Conservation (phyloP, 352 stramenopile species). For the Hyaloperonospora arabidopsidis region DNA sequence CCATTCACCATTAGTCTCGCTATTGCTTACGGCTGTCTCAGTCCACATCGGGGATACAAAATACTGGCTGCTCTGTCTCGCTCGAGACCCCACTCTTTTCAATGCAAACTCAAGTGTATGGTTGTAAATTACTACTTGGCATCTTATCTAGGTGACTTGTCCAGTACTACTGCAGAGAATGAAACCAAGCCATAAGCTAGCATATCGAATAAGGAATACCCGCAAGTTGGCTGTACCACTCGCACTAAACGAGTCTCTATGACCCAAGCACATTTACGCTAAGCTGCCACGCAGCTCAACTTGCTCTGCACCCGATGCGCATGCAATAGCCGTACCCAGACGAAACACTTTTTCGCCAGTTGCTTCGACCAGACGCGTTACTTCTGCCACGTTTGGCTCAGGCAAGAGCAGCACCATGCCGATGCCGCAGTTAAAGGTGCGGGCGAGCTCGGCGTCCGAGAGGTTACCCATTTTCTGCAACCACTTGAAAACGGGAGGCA, state of each 20-base stretch:
- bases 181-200: too few species aligned
- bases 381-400: slow-evolving; percentile 82
- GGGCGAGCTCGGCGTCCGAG: slow-evolving; percentile 91
- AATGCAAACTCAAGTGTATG: slow-evolving; percentile 72
- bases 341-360: slow-evolving; percentile 87
- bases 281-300: slow-evolving; percentile 76
- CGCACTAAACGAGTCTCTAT: too few species aligned
- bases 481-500: slow-evolving; percentile 97
- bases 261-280: slow-evolving; percentile 26
- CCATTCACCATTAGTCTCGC: too few species aligned
- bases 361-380: slow-evolving; percentile 72
- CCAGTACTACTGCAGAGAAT: too few species aligned
- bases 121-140: slow-evolving; percentile 1
- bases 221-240: too few species aligned
- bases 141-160: too few species aligned
- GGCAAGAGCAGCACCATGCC: slow-evolving; percentile 97
- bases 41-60: too few species aligned
- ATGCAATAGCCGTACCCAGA: slow-evolving; percentile 75
- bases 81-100: background rate
- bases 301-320: slow-evolving; percentile 58
- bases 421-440: slow-evolving; percentile 99
- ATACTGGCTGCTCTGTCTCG: too few species aligned
- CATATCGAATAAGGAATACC: too few species aligned
- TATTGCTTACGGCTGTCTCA: too few species aligned
- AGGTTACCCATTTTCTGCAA: slow-evolving; percentile 89